phyloP scores from a whole-genome alignment of 345 rosid genomes.

The Moricandia arvensis region DNA sequence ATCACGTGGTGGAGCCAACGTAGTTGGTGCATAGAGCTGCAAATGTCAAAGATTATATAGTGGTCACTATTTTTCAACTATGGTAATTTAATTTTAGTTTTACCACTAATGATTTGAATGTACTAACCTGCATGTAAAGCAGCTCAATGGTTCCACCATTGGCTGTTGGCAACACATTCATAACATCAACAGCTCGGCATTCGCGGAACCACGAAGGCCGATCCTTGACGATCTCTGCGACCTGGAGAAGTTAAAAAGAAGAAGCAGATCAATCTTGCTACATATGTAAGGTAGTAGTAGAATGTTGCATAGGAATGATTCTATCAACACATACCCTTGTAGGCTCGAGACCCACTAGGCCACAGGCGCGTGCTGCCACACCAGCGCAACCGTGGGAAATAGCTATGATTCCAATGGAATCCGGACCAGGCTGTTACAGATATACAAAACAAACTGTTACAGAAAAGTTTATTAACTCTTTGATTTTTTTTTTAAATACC shows the following conservation, averaged over 20 bases:
- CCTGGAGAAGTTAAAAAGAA: constrained; percentile 45
- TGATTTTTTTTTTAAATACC: too few relatives aligned
- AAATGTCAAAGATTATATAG: not conserved
- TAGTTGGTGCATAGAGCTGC: constrained; percentile 97
- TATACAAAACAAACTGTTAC: not conserved
- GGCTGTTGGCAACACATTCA: constrained; percentile 96
- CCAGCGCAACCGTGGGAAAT: constrained; percentile 99
- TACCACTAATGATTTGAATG: not conserved
- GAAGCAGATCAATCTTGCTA: not conserved
- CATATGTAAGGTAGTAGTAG: not conserved
- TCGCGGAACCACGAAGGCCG: constrained; percentile 98
- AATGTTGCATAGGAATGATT: not conserved
- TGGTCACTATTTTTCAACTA: not conserved
- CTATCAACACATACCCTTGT: constrained; percentile 71
- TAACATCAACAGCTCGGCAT: constrained; percentile 97
- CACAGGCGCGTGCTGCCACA: constrained; percentile 99
- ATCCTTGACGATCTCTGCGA: constrained; percentile 99
- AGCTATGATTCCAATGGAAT: constrained; percentile 99
- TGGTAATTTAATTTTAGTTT: not conserved
- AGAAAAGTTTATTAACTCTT: not conserved
- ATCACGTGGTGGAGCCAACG: constrained; percentile 98
- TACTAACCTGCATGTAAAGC: constrained; percentile 91
- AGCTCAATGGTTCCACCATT: constrained; percentile 99
- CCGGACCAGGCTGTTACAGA: constrained; percentile 98
- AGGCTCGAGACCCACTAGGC: constrained; percentile 99